A percentile compares a stretch with the other conserved stretches of the same genome.
These are phyloP conservation scores for Dothiorella sarmentorum DNA, from an alignment of 2,329 filamentous ascomycete species.

Conservation along the genomic window DNA sequence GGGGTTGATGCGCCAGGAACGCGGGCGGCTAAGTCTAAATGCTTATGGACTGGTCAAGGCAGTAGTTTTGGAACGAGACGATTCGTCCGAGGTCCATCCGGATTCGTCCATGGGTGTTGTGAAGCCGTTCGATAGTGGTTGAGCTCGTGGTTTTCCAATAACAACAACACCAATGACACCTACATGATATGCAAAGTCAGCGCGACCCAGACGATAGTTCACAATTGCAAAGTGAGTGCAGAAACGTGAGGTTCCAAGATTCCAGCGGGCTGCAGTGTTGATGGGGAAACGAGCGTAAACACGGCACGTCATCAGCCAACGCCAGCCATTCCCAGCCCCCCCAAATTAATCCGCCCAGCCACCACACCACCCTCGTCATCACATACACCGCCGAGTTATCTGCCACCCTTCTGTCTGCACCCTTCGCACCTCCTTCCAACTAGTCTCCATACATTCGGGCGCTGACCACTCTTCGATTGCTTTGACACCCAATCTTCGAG, in stretches of 20 bases:
- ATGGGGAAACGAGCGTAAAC: slow-evolving; percentile 4
- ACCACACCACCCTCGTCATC: slow-evolving; percentile 4
- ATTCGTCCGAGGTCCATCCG: neutral
- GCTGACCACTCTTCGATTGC: neutral
- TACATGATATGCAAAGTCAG: too few relatives aligned
- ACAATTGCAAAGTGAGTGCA: too few relatives aligned
- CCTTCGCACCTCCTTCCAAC: neutral
- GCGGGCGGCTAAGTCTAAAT: neutral
- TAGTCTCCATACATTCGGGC: neutral
- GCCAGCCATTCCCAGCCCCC: slow-evolving; percentile 10
- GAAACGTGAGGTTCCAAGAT: too few relatives aligned
- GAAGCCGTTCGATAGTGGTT: too few relatives aligned
- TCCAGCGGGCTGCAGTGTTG: too few relatives aligned
- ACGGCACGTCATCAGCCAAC: neutral
- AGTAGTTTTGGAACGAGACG: neutral
- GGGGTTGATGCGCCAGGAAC: neutral
- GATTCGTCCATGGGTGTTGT: neutral
- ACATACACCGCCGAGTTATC: neutral
- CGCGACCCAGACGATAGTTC: too few relatives aligned
- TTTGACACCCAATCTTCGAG: neutral
- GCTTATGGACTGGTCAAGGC: neutral
- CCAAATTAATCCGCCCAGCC: slow-evolving; percentile 14
- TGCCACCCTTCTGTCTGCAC: neutral
- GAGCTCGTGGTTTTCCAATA: too few relatives aligned
- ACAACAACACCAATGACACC: too few relatives aligned